Evolutionary conservation across 352 stramenopile genomes (phyloP).

Genomic region (Globisporangium cederbergense): DNA sequence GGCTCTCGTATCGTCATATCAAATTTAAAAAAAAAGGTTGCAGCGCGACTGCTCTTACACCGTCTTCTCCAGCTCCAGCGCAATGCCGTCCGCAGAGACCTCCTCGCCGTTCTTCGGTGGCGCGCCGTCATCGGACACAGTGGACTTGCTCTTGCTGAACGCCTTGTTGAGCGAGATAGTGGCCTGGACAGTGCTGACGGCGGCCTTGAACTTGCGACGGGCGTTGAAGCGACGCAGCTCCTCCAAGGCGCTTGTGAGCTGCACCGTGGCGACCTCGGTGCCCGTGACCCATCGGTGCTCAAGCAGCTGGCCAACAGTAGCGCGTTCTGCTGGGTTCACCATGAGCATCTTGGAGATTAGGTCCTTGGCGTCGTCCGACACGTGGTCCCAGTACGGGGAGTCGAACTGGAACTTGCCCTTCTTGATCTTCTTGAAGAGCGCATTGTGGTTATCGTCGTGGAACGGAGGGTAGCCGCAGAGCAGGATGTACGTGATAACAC

Average conservation of each 20-base stretch:
- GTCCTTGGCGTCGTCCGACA: conserved; percentile 93
- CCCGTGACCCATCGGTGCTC: conserved; percentile 89
- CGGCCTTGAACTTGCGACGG: conserved; percentile 93
- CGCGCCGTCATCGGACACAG: conserved; percentile 13
- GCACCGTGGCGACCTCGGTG: conserved; percentile 78
- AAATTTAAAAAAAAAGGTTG: conserved; percentile 11
- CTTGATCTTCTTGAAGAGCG: conserved; percentile 95
- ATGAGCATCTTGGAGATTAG: conserved; percentile 92
- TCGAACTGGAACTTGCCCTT: conserved; percentile 94
- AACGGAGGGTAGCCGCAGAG: conserved; percentile 86
- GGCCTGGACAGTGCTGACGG: conserved; percentile 84
- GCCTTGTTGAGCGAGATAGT: conserved; percentile 74
- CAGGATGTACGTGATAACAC: conserved; percentile 16
- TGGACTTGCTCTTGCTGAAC: conserved; percentile 59
- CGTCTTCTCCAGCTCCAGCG: conserved; percentile 25
- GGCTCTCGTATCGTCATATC: conserved; percentile 6
- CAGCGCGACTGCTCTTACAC: background rate
- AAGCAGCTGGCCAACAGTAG: conserved; percentile 82
- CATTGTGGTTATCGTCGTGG: conserved; percentile 92
- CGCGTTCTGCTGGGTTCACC: conserved; percentile 83
- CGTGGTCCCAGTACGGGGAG: conserved; percentile 93
- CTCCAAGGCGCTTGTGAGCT: conserved; percentile 90
- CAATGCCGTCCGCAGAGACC: conserved; percentile 21
- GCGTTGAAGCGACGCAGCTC: conserved; percentile 93
- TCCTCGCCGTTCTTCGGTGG: conserved; percentile 5